Conservation (phyloP, 176 grass and related monocot species). For the Avena atlantica region DNA sequence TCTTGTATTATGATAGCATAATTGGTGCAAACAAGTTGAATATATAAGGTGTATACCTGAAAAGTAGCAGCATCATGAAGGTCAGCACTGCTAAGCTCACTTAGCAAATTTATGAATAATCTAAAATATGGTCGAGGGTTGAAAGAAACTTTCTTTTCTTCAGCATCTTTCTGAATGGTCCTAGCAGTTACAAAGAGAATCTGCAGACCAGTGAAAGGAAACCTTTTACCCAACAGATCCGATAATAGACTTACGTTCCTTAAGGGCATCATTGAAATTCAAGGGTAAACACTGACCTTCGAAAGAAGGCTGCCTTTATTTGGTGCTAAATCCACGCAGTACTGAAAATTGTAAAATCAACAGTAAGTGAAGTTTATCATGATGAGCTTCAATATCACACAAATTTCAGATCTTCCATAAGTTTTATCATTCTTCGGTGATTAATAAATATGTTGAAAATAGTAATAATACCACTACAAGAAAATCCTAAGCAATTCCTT, state of each 20-base stretch:
- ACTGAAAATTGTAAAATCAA: slow-evolving; percentile 55
- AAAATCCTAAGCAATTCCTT: background rate
- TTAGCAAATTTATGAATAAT: slow-evolving; percentile 88
- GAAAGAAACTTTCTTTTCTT: slow-evolving; percentile 90
- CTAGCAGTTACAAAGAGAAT: slow-evolving; percentile 71
- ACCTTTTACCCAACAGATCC: slow-evolving; percentile 22
- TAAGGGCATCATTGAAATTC: background rate
- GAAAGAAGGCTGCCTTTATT: slow-evolving; percentile 74
- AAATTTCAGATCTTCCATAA: background rate
- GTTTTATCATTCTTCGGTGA: background rate
- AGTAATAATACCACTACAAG: background rate
- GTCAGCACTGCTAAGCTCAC: slow-evolving; percentile 78
- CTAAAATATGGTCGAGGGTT: slow-evolving; percentile 87
- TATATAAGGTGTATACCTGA: slow-evolving; percentile 61
- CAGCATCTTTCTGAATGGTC: slow-evolving; percentile 87
- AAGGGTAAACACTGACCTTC: slow-evolving; percentile 65
- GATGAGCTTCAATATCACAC: background rate
- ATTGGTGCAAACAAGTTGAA: background rate
- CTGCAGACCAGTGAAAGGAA: slow-evolving; percentile 53
- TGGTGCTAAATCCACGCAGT: slow-evolving; percentile 69
- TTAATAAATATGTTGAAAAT: background rate
- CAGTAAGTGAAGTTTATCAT: slow-evolving; percentile 3
- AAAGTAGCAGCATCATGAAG: slow-evolving; percentile 73
- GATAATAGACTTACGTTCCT: background rate
- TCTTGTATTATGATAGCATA: background rate